Evolutionary conservation across 2,329 filamentous ascomycete genomes (phyloP), one percentile per base, ranked within the genome.

Genomic region (Neofusicoccum kwambonambiense): DNA sequence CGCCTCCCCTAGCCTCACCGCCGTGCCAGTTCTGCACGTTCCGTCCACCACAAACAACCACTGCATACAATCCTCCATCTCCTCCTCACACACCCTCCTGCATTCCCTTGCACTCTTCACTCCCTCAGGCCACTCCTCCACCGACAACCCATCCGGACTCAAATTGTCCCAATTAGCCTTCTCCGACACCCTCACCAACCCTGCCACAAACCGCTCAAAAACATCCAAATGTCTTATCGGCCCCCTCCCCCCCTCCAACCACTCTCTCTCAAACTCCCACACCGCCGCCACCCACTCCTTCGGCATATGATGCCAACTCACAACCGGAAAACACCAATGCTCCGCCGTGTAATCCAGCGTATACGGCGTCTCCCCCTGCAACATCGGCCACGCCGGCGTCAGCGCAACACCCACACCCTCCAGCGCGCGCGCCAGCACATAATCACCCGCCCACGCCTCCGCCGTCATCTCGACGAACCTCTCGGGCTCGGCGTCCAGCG

Each of bases 291-390:
- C 76, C 58, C 77, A 75, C 5, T 70, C 64, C 1, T 76, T 69
- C 9, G 73, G 73, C 34, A 79, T 73, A 62, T 78, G 77, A 64
- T 79, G 77, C 67, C 76, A 78, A 5, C 77, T 79, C 3, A 82
- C 71, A 7, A 75, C 76, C 6, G 80, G 78, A 41, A 69, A 73
- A 67, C 80, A 82, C 79, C 80, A 82, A 1, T 77, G 54, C 50
- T 67, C 15, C 68, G 67, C 3, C 3, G 74, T 70, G 0, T 75
- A 81, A 61, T 80, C 75, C 60, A 82, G 69, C 0, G 77, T 77
- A 35, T 74, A 75, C 7, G 78, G 78, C 7, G 77, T 78, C 68
- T 81, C 80, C 62, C 79, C 78, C 68, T 82, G 80, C 50, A 82
- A 74, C 66, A 81, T 78, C 0, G 81, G 81, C 67, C 77, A 82